phyloP scores from a whole-genome alignment of 345 rosid species.

The Euphorbia lathyris region DNA sequence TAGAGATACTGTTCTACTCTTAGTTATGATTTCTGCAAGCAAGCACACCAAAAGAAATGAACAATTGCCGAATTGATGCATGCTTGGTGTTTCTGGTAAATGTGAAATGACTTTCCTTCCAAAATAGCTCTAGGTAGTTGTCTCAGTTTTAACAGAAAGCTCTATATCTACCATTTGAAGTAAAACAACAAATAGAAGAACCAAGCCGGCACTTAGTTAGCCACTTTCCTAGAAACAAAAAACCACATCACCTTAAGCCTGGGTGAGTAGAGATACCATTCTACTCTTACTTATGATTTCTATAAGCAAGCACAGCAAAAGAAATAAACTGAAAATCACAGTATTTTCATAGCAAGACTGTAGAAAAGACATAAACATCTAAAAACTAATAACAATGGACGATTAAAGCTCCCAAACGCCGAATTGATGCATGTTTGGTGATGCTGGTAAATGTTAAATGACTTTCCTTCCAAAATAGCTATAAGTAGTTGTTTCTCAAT shows the following conservation, averaged over 20 bases:
- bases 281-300: neutral
- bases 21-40: neutral
- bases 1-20: neutral
- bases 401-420: neutral
- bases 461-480: neutral
- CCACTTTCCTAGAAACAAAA: neutral
- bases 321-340: neutral
- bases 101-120: neutral
- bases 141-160: too few relatives aligned
- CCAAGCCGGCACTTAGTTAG: too few relatives aligned
- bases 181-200: too few relatives aligned
- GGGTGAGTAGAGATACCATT: neutral
- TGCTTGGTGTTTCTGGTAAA: too few relatives aligned
- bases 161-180: too few relatives aligned
- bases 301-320: neutral
- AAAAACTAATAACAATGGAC: neutral
- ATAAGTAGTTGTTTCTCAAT: too few relatives aligned
- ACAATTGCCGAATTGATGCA: too few relatives aligned
- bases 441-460: too few relatives aligned
- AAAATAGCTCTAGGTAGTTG: neutral
- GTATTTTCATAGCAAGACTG: neutral
- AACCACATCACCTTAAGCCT: neutral
- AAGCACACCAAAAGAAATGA: neutral
- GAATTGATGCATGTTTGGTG: too few relatives aligned
- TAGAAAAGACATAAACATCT: neutral